Evolutionary conservation across 2,329 filamentous ascomycete species (phyloP).

Genomic region (Fusarium equiseti): DNA sequence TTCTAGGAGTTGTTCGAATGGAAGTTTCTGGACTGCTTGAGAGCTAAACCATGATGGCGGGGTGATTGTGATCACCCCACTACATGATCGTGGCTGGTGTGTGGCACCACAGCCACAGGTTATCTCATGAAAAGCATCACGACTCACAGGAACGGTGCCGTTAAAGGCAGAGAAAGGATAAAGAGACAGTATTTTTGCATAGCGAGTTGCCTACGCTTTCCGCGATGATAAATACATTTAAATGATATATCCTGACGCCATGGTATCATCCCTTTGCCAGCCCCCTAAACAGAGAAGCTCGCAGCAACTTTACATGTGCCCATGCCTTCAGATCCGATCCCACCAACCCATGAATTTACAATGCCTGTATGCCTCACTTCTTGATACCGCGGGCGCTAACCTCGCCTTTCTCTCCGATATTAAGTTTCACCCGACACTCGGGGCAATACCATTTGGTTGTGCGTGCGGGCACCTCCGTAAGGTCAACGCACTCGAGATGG

Average conservation of each 20-base stretch:
- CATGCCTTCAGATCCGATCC: background rate
- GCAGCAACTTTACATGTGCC: background rate
- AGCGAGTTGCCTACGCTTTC: background rate
- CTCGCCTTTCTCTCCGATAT: slow-evolving; percentile 73
- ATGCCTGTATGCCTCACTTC: slow-evolving; percentile 50
- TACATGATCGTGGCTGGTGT: slow-evolving; percentile 13
- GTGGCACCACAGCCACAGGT: slow-evolving; percentile 7
- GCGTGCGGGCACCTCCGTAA: slow-evolving; percentile 75
- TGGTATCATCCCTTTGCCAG: slow-evolving; percentile 9
- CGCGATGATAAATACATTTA: background rate
- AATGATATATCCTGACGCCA: slow-evolving; percentile 3
- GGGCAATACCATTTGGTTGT: slow-evolving; percentile 89
- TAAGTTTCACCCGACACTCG: slow-evolving; percentile 74
- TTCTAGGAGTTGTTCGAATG: slow-evolving; percentile 14
- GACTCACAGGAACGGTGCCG: background rate
- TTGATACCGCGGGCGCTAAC: slow-evolving; percentile 69
- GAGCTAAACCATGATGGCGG: slow-evolving; percentile 46
- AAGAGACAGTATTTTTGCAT: background rate
- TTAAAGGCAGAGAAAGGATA: background rate
- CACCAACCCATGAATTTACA: slow-evolving; percentile 8
- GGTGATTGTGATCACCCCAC: slow-evolving; percentile 43
- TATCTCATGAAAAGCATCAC: background rate
- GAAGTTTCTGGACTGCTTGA: slow-evolving; percentile 46
- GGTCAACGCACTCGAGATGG: slow-evolving; percentile 80
- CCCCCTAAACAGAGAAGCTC: background rate